A percentile compares a stretch with the other conserved stretches of the same genome.
These are phyloP conservation scores for Leucosporidium yakuticum DNA, from an alignment of 768 basidiomycete species.

Conservation along the genomic window DNA sequence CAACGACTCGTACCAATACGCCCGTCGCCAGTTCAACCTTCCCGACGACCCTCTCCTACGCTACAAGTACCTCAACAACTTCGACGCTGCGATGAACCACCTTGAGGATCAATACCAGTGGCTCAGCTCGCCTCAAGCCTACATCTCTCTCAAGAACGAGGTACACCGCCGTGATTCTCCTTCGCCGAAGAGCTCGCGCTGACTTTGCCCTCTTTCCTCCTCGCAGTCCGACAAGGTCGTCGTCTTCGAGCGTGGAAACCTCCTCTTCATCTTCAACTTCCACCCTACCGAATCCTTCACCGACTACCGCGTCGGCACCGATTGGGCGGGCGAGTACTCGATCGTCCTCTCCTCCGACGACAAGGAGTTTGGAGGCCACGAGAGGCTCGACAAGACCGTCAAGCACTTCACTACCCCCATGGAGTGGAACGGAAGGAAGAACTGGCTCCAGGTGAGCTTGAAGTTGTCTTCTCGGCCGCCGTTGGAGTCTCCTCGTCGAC, in stretches of 20 bases:
- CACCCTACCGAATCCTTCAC: slow-evolving; percentile 82
- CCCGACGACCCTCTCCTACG: slow-evolving; percentile 77
- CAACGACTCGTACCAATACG: slow-evolving; percentile 87
- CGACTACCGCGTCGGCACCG: slow-evolving; percentile 89
- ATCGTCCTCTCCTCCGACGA: slow-evolving; percentile 76
- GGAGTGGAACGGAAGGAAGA: slow-evolving; percentile 89
- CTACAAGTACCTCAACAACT: slow-evolving; percentile 91
- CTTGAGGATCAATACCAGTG: slow-evolving; percentile 74
- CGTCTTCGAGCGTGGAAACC: slow-evolving; percentile 85
- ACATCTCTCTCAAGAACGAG: slow-evolving; percentile 91
- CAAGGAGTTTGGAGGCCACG: slow-evolving; percentile 80
- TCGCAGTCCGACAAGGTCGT: slow-evolving; percentile 69
- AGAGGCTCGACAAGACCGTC: slow-evolving; percentile 60
- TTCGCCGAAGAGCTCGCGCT: not conserved
- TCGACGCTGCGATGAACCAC: slow-evolving; percentile 86
- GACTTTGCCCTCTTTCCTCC: not conserved
- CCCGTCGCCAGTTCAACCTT: slow-evolving; percentile 93
- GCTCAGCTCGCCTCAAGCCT: slow-evolving; percentile 77
- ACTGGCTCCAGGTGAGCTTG: slow-evolving; percentile 70
- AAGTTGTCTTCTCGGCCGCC: not conserved
- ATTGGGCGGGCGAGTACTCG: slow-evolving; percentile 72
- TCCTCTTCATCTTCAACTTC: slow-evolving; percentile 97
- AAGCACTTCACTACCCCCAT: slow-evolving; percentile 73
- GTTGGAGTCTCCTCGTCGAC: too few species aligned
- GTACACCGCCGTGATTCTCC: slow-evolving; percentile 10